A percentile compares a stretch with the other conserved stretches of the same genome.
phyloP scores from a whole-genome alignment of 2,329 filamentous ascomycete species.

The Cladophialophora yegresii region DNA sequence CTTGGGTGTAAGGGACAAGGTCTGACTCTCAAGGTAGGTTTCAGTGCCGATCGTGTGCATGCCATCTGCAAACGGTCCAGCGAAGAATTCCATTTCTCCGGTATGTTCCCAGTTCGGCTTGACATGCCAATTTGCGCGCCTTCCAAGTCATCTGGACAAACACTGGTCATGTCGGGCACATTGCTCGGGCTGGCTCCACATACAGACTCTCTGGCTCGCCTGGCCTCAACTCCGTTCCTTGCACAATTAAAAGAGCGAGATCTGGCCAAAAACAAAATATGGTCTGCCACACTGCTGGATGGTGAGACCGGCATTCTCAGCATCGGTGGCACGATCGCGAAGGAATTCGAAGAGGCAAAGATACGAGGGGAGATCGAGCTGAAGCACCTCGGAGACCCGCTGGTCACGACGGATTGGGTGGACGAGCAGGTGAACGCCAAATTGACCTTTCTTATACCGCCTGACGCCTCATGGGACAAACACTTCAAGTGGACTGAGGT shows the following conservation, averaged over 20 bases:
- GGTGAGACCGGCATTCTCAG: slow-evolving; percentile 39
- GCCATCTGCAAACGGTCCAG: slow-evolving; percentile 35
- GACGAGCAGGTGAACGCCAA: slow-evolving; percentile 27
- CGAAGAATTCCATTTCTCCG: slow-evolving; percentile 34
- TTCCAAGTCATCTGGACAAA: slow-evolving; percentile 37
- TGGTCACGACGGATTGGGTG: slow-evolving; percentile 25
- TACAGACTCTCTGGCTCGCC: slow-evolving; percentile 35
- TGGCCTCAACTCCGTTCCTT: slow-evolving; percentile 34
- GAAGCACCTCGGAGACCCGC: slow-evolving; percentile 31
- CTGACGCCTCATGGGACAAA: slow-evolving; percentile 26
- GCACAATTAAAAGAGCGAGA: slow-evolving; percentile 34
- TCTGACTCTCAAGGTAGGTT: slow-evolving; percentile 22
- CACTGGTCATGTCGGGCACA: slow-evolving; percentile 37
- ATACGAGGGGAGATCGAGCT: slow-evolving; percentile 37
- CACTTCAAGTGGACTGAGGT: slow-evolving; percentile 40
- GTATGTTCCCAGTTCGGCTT: slow-evolving; percentile 31
- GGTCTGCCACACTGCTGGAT: slow-evolving; percentile 40
- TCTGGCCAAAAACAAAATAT: slow-evolving; percentile 36
- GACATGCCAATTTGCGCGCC: slow-evolving; percentile 39
- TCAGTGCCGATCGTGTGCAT: slow-evolving; percentile 34
- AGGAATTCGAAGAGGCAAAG: slow-evolving; percentile 36
- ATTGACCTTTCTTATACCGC: slow-evolving; percentile 16
- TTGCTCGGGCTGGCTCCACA: slow-evolving; percentile 40
- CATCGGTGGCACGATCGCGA: slow-evolving; percentile 39
- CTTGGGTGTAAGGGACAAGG: not conserved